Conservation (phyloP, 495 filamentous ascomycete species). For the Aspergillus taichungensis region DNA sequence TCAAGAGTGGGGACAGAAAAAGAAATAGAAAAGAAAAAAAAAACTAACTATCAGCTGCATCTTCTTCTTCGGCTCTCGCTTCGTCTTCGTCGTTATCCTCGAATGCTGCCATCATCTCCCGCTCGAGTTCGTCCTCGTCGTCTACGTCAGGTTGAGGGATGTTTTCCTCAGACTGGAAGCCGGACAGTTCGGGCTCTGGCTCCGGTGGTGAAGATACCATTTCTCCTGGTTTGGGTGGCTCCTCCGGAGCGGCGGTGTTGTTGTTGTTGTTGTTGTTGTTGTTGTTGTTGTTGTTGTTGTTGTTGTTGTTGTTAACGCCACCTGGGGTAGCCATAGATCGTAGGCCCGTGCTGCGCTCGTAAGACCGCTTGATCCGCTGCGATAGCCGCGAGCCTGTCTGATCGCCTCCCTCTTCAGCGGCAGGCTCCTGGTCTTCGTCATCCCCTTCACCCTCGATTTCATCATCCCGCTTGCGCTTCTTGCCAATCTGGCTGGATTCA, state of each 20-base stretch:
- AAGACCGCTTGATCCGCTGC: slow-evolving; percentile 43
- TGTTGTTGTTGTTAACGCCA: slow-evolving; percentile 4
- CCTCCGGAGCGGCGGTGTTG: too few species aligned
- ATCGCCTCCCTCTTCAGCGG: slow-evolving; percentile 25
- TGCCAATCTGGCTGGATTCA: slow-evolving; percentile 17
- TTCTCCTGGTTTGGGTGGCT: slow-evolving; percentile 42
- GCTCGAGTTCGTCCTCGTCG: slow-evolving; percentile 56
- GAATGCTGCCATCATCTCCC: slow-evolving; percentile 59
- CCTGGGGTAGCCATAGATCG: slow-evolving; percentile 38
- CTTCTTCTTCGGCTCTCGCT: slow-evolving; percentile 21
- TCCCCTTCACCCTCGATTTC: slow-evolving; percentile 22
- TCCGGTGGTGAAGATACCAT: slow-evolving; percentile 22
- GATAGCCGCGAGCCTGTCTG: slow-evolving; percentile 29
- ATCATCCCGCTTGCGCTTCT: slow-evolving; percentile 36
- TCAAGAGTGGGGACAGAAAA: slow-evolving; percentile 1
- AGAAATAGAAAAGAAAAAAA: slow-evolving; percentile 1
- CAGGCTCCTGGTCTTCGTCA: slow-evolving; percentile 20
- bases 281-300: slow-evolving; percentile 23
- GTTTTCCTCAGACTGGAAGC: slow-evolving; percentile 4
- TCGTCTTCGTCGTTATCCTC: slow-evolving; percentile 39
- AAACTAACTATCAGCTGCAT: slow-evolving; percentile 22
- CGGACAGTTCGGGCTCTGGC: slow-evolving; percentile 17
- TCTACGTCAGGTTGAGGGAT: slow-evolving; percentile 30
- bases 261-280: not conserved
- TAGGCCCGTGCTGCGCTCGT: slow-evolving; percentile 38